Evolutionary conservation across 1,284 basidiomycete species (phyloP).

Genomic region (Naganishia cerealis): DNA sequence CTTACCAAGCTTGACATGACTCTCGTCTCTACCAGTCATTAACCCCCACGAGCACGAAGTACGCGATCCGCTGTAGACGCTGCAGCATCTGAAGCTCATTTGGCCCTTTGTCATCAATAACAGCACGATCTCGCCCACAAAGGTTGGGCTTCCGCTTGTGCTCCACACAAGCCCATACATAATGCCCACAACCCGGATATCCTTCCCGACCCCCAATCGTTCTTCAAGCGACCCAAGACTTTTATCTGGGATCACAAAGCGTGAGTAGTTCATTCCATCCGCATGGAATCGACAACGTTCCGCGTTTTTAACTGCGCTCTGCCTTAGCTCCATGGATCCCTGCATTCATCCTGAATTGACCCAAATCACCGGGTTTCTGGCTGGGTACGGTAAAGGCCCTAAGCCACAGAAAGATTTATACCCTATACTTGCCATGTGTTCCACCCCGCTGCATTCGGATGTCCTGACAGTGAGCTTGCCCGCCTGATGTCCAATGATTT

Average conservation of each 20-base stretch:
- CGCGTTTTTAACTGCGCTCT: conserved; percentile 29
- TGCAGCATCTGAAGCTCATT: not conserved
- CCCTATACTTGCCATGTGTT: conserved; percentile 62
- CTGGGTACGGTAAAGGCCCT: conserved; percentile 59
- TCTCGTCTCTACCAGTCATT: conserved; percentile 34
- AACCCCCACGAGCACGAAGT: conserved; percentile 42
- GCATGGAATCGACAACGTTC: conserved; percentile 33
- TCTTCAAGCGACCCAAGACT: conserved; percentile 44
- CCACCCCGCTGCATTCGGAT: conserved; percentile 62
- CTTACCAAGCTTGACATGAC: not conserved
- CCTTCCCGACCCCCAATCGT: conserved; percentile 40
- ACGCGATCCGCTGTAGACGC: not conserved
- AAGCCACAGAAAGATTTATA: conserved; percentile 56
- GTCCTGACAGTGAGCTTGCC: conserved; percentile 60
- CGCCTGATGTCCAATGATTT: not conserved
- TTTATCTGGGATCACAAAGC: conserved; percentile 52
- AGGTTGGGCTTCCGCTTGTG: conserved; percentile 52
- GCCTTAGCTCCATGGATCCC: conserved; percentile 60
- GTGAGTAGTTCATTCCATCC: conserved; percentile 37
- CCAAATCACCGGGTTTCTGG: conserved; percentile 62
- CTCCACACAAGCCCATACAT: conserved; percentile 47
- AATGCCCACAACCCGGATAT: conserved; percentile 39
- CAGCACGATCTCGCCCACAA: conserved; percentile 45
- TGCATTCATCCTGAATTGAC: conserved; percentile 61
- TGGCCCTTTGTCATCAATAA: not conserved